Evolutionary conservation across 139 green algal genomes (phyloP).

Genomic region (Tetratostichococcus sp.): DNA sequence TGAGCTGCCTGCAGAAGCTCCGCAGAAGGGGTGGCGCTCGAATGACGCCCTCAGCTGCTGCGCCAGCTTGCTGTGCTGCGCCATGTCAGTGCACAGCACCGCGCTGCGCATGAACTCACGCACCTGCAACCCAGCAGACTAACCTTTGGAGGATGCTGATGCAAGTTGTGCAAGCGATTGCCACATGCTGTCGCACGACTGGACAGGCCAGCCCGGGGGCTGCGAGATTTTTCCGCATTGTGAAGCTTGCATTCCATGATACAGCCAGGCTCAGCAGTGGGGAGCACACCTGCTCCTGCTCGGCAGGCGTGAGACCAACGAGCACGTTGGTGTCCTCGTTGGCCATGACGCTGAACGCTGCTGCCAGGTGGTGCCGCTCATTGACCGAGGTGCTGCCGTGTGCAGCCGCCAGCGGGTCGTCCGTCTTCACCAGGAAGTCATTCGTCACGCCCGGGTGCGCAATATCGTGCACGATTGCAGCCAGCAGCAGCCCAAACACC

Average conservation of each 20-base stretch:
- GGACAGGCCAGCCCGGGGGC: too few species aligned
- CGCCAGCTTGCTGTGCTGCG: constrained; percentile 39
- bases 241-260: too few species aligned
- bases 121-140: constrained; percentile 5
- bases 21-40: not conserved
- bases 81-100: constrained; percentile 54
- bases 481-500: constrained; percentile 27
- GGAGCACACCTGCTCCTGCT: constrained; percentile 3
- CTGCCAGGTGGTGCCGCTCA: constrained; percentile 33
- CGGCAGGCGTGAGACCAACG: not conserved
- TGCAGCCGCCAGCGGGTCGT: constrained; percentile 29
- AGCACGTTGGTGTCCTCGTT: constrained; percentile 44
- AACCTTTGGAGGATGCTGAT: too few species aligned
- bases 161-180: too few species aligned
- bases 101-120: constrained; percentile 36
- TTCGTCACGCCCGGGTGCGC: constrained; percentile 55
- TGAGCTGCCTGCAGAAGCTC: too few species aligned
- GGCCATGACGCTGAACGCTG: constrained; percentile 26
- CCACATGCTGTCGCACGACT: too few species aligned
- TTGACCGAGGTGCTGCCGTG: constrained; percentile 42
- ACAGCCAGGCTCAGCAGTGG: too few species aligned
- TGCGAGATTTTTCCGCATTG: too few species aligned
- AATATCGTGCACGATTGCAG: constrained; percentile 42
- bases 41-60: not conserved
- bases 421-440: constrained; percentile 38